Evolutionary conservation across 2,329 filamentous ascomycete species (phyloP).

Genomic region (Aureobasidium uvarum): DNA sequence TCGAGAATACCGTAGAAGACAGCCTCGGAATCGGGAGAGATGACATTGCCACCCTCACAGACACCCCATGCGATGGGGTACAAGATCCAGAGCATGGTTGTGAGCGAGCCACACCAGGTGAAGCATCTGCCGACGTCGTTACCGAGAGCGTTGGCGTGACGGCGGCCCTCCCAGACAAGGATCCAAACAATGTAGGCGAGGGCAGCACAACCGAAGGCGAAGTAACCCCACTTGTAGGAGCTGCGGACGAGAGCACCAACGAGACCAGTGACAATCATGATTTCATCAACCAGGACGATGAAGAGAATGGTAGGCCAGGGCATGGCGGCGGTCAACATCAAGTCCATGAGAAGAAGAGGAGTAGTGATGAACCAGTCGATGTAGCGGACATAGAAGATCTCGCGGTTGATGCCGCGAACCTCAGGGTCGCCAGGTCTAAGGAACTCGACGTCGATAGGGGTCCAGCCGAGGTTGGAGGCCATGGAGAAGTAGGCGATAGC

Average conservation of each 20-base stretch:
- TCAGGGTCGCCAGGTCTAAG: conserved; percentile 43
- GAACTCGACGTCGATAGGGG: conserved; percentile 63
- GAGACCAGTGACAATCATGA: conserved; percentile 67
- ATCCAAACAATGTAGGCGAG: conserved; percentile 62
- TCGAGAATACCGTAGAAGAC: conserved; percentile 69
- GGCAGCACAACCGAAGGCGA: conserved; percentile 52
- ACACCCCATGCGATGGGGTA: conserved; percentile 66
- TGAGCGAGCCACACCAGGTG: conserved; percentile 57
- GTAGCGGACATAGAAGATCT: conserved; percentile 66
- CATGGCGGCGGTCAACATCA: conserved; percentile 63
- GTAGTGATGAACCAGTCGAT: conserved; percentile 66
- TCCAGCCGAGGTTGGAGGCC: conserved; percentile 64
- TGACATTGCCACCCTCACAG: conserved; percentile 63
- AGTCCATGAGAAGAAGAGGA: conserved; percentile 60
- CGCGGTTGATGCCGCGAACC: conserved; percentile 54
- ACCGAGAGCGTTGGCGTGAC: conserved; percentile 57
- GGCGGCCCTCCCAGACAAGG: conserved; percentile 56
- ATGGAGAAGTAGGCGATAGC: conserved; percentile 65
- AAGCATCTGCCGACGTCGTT: conserved; percentile 55
- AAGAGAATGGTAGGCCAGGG: conserved; percentile 64
- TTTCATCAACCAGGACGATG: conserved; percentile 60
- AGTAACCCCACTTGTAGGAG: conserved; percentile 69
- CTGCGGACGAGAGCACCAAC: conserved; percentile 63
- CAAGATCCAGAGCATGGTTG: conserved; percentile 61
- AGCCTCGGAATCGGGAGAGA: conserved; percentile 64